Conservation (phyloP, 1,139 yeast species). For the Meyerozyma carpophila region DNA sequence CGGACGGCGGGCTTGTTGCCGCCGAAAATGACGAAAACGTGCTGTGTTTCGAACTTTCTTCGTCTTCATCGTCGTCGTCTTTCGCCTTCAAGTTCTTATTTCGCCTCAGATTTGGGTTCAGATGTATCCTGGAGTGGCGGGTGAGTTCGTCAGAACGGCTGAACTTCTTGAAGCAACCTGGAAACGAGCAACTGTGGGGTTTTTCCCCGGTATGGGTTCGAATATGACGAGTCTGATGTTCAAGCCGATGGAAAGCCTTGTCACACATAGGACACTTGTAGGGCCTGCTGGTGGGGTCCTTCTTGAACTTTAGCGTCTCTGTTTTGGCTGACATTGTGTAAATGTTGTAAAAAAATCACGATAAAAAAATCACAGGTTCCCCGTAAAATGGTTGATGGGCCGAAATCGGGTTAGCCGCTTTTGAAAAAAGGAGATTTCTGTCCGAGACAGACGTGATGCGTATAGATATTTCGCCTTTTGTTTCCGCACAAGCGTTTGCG, state of each 20-base stretch:
- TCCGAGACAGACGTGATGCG: background rate
- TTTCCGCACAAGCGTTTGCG: background rate
- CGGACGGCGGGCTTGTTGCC: background rate
- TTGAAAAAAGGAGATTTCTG: background rate
- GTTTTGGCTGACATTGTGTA: background rate
- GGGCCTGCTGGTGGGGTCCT: slow-evolving; percentile 31
- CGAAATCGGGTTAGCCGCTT: no score
- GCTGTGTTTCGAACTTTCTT: background rate
- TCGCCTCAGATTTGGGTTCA: slow-evolving; percentile 57
- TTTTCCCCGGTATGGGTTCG: slow-evolving; percentile 70
- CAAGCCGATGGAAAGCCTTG: slow-evolving; percentile 59
- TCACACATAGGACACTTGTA: slow-evolving; percentile 57
- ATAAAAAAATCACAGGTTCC: background rate
- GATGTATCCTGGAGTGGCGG: slow-evolving; percentile 61
- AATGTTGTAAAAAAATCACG: background rate
- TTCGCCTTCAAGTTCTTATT: slow-evolving; percentile 30
- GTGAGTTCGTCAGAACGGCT: slow-evolving; percentile 67
- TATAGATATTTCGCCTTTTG: background rate
- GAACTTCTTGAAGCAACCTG: slow-evolving; percentile 63
- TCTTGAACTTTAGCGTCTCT: slow-evolving; percentile 8
- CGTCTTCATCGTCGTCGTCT: background rate
- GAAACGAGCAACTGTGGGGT: slow-evolving; percentile 67
- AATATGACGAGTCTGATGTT: slow-evolving; percentile 68
- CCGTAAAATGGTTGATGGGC: background rate
- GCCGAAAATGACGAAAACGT: background rate